These are phyloP conservation scores for Lipomyces starkeyi DNA, from an alignment of 805 yeast genomes.

Conservation along the genomic window DNA sequence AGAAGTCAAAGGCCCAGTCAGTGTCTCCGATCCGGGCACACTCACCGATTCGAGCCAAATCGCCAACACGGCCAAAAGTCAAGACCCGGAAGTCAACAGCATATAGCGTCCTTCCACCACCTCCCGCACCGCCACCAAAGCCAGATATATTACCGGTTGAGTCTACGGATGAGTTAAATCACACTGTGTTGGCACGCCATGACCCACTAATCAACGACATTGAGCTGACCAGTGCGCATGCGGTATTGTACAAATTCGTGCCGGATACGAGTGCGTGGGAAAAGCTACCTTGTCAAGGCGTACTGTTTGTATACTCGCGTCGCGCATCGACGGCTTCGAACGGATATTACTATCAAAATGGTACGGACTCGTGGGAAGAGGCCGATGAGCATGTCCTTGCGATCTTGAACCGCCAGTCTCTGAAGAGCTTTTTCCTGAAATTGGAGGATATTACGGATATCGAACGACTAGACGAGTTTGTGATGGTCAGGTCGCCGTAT, in stretches of 20 bases:
- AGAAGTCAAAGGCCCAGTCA: conserved; percentile 16
- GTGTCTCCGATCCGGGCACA: background rate
- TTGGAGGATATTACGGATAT: conserved; percentile 34
- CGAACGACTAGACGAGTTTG: conserved; percentile 33
- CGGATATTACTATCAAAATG: conserved; percentile 4
- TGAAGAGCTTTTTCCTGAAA: conserved; percentile 27
- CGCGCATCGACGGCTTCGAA: conserved; percentile 11
- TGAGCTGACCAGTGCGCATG: conserved; percentile 48
- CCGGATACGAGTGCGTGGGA: conserved; percentile 47
- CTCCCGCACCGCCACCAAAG: conserved; percentile 3
- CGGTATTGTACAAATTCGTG: conserved; percentile 50
- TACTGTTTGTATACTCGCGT: conserved; percentile 49
- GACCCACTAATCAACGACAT: conserved; percentile 48
- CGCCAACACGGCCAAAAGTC: background rate
- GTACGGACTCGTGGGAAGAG: conserved; percentile 21
- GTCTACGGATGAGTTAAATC: conserved; percentile 39
- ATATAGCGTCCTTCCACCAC: conserved; percentile 3
- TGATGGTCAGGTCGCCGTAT: conserved; percentile 33
- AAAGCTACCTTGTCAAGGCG: conserved; percentile 49
- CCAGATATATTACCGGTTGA: background rate
- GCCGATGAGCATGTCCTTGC: conserved; percentile 26
- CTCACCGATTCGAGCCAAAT: background rate
- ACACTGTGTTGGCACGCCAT: conserved; percentile 45
- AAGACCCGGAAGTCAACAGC: background rate
- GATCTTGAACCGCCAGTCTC: conserved; percentile 33